These are phyloP conservation scores for Rhizopus microsporus DNA, from an alignment of 371 early-diverging fungal genomes.

Conservation along the genomic window DNA sequence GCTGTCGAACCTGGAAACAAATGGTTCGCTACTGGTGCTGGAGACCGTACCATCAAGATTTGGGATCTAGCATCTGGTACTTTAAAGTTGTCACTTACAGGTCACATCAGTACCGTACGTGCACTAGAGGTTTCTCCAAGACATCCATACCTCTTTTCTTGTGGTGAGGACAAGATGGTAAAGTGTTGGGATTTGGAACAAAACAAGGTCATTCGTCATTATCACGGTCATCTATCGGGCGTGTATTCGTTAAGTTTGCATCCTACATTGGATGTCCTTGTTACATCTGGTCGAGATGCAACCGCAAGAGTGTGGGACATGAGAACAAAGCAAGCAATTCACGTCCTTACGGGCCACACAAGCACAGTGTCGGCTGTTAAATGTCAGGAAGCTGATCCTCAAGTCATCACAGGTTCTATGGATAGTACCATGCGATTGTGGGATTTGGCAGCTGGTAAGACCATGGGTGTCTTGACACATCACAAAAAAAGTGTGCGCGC, in stretches of 20 bases:
- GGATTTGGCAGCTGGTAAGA: constrained; percentile 97
- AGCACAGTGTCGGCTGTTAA: constrained; percentile 85
- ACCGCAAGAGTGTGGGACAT: constrained; percentile 97
- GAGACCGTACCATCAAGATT: constrained; percentile 96
- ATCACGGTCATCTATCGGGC: constrained; percentile 96
- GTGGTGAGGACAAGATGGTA: constrained; percentile 96
- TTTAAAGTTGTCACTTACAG: constrained; percentile 92
- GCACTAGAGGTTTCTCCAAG: constrained; percentile 91
- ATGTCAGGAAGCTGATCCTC: constrained; percentile 94
- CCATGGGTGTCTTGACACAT: constrained; percentile 92
- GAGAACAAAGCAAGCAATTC: constrained; percentile 93
- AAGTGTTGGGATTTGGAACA: constrained; percentile 98
- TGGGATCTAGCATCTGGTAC: constrained; percentile 98
- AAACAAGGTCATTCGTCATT: constrained; percentile 97
- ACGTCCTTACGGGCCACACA: constrained; percentile 87
- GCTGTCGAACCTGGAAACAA: constrained; percentile 93
- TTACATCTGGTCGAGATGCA: constrained; percentile 95
- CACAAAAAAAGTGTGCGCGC: constrained; percentile 97
- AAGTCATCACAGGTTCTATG: constrained; percentile 92
- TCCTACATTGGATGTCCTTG: constrained; percentile 91
- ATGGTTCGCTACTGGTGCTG: constrained; percentile 98
- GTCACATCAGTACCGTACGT: constrained; percentile 94
- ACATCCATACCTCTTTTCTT: constrained; percentile 95
- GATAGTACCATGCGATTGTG: constrained; percentile 92
- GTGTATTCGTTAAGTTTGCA: constrained; percentile 90